Conservation (phyloP, 345 rosid genomes). For the Euclidium syriacum region DNA sequence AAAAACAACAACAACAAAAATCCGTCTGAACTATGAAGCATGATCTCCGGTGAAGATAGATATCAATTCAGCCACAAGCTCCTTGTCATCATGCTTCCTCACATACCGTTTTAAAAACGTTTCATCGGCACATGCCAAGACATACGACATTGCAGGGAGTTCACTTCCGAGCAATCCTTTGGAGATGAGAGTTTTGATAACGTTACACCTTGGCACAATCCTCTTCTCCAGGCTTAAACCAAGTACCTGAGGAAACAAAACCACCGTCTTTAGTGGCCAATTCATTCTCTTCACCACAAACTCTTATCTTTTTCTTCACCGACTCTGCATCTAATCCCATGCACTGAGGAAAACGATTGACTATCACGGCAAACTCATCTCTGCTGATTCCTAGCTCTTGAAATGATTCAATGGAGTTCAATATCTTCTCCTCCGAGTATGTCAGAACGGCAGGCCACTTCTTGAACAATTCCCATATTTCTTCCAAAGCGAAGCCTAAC, state of each 20-base stretch:
- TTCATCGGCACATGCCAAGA: background rate
- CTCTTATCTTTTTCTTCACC: background rate
- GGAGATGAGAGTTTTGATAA: conserved; percentile 7
- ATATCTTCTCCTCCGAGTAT: conserved; percentile 20
- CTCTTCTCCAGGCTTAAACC: conserved; percentile 25
- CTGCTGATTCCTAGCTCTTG: conserved; percentile 4
- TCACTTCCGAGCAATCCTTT: conserved; percentile 4
- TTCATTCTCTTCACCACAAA: conserved; percentile 36
- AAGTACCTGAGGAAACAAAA: background rate
- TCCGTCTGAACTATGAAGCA: no score
- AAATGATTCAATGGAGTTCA: conserved; percentile 12
- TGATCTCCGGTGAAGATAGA: no score
- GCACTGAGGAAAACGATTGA: background rate
- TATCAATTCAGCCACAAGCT: no score
- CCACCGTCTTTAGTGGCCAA: conserved; percentile 5
- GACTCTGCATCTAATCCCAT: background rate
- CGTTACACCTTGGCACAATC: conserved; percentile 30
- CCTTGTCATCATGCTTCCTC: no score
- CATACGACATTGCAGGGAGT: background rate
- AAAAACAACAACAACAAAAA: no score
- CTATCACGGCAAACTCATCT: conserved; percentile 19
- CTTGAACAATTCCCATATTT: conserved; percentile 20
- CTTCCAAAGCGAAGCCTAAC: conserved; percentile 30
- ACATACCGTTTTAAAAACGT: no score
- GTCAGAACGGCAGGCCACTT: conserved; percentile 1